Percentiles rank a stretch among this genome's conserved stretches.
These are phyloP conservation scores for Globisporangium emineosum DNA, from an alignment of 352 stramenopile species.

Conservation along the genomic window DNA sequence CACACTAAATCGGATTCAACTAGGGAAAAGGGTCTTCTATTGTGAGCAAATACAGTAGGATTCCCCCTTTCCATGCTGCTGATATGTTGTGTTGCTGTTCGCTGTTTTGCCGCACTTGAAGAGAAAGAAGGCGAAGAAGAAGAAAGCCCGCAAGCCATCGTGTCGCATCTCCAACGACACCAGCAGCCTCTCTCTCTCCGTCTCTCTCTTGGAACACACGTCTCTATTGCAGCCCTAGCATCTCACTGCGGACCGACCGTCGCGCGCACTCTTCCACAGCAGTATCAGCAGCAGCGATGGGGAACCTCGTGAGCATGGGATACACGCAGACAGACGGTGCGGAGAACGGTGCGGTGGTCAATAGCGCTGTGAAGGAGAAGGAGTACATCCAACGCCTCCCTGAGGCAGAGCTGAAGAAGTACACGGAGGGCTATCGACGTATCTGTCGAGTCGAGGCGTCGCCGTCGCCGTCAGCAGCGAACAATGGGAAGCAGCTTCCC, in stretches of 20 bases:
- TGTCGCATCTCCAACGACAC: neutral
- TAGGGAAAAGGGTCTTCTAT: neutral
- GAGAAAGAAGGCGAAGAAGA: neutral
- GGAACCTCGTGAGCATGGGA: conserved; percentile 67
- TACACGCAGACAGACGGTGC: conserved; percentile 18
- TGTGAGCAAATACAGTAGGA: neutral
- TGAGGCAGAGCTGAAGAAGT: conserved; percentile 55
- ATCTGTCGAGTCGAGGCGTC: conserved; percentile 53
- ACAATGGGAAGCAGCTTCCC: neutral
- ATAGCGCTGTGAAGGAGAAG: conserved; percentile 18
- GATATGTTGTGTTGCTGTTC: conserved; percentile 5
- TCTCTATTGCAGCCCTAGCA: neutral
- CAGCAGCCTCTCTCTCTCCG: neutral
- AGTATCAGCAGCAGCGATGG: conserved; percentile 40
- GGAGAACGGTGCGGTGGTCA: conserved; percentile 10
- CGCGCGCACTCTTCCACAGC: neutral
- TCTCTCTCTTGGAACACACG: neutral
- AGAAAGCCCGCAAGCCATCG: neutral
- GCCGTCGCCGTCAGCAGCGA: conserved; percentile 12
- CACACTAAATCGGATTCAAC: neutral
- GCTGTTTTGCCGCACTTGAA: conserved; percentile 3
- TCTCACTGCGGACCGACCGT: neutral
- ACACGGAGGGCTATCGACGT: conserved; percentile 67
- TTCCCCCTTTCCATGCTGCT: conserved; percentile 6
- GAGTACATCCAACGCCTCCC: conserved; percentile 63